Evolutionary conservation across 169 alveolate species (phyloP), one percentile per base, ranked within the genome.

Genomic region (Babesia gibsoni): DNA sequence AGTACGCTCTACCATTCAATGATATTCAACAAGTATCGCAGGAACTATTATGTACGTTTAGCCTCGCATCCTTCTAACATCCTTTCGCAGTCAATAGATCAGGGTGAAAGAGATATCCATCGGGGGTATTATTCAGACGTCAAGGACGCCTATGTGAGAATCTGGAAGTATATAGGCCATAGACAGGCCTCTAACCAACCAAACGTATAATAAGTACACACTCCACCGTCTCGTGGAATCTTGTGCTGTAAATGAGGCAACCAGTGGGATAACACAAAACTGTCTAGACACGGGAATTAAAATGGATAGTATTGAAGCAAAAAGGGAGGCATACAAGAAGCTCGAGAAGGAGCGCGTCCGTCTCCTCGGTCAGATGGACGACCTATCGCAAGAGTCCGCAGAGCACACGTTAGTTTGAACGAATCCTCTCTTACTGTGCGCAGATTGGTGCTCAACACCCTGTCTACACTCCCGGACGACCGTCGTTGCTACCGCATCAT

Each of bases 401-500:
- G 95, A 90, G 58, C 95, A 90, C 83, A 90, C 84, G 93, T 83
- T 48, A 43, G 52, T 30, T n/a, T 7, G n/a, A 4, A 16, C 22
- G 29, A 42, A 14, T 10, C 36, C 12, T 23, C 41, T 52, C 50
- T 37, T 20, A 30, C 33, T 39, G 46, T 23, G 20, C 36, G 45
- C 63, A 89, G 94, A 50, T 83, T 93, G 41, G 97, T 94, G 27
- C 66, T 94, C 42, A 90, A 94, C 61, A 94, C 94, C 22, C 75
- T 90, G 50, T 89, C 75, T 49, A 83, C 90, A 66, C 87, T 90
- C 20, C 92, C 91, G 10, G 81, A 89, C 6, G 93, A 91, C 39
- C 79, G 97, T 42, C 64, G 95, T 57, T 93, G 96, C 59, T 93
- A 84, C 56, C 88, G 97, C 67, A 90, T 92, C 68, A 85, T 93